A percentile compares a stretch with the other conserved stretches of the same genome.
phyloP scores from a whole-genome alignment of 2,329 filamentous ascomycete genomes.

The Talaromyces verruculosus region DNA sequence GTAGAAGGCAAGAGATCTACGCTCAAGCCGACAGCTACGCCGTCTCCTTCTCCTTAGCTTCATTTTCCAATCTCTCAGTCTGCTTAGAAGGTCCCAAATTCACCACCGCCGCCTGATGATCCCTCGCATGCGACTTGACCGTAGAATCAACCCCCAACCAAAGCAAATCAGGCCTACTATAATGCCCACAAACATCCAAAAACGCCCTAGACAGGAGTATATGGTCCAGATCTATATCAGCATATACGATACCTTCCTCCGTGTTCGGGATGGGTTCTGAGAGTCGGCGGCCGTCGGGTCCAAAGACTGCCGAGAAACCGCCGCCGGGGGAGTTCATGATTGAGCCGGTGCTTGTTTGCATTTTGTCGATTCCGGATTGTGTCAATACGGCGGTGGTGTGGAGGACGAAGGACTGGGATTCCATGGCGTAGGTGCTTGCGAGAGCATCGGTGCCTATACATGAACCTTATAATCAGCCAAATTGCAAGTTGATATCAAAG shows the following conservation, averaged over 20 bases:
- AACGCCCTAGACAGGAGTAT: slow-evolving; percentile 27
- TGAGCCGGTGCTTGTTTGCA: slow-evolving; percentile 39
- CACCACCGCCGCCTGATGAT: not conserved
- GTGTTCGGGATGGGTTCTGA: not conserved
- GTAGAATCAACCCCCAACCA: slow-evolving; percentile 44
- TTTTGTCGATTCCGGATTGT: slow-evolving; percentile 43
- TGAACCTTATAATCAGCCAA: not conserved
- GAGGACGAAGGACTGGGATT: slow-evolving; percentile 47
- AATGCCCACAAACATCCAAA: slow-evolving; percentile 51
- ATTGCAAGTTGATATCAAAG: not conserved
- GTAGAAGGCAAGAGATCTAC: not conserved
- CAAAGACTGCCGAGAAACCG: not conserved
- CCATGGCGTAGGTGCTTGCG: slow-evolving; percentile 44
- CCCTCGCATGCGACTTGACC: slow-evolving; percentile 5
- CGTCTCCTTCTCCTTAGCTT: not conserved
- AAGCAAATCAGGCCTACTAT: slow-evolving; percentile 53
- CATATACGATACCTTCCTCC: slow-evolving; percentile 31
- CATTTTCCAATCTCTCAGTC: not conserved
- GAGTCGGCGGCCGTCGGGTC: not conserved
- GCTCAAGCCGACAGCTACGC: not conserved
- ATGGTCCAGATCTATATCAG: slow-evolving; percentile 49
- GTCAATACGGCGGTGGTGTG: slow-evolving; percentile 44
- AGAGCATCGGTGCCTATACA: slow-evolving; percentile 21
- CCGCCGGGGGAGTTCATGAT: not conserved
- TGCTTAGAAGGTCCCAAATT: not conserved